A percentile compares a stretch with the other conserved stretches of the same genome.
Conservation (phyloP, 2,329 filamentous ascomycete species). For the Tricladium varicosporioides region DNA sequence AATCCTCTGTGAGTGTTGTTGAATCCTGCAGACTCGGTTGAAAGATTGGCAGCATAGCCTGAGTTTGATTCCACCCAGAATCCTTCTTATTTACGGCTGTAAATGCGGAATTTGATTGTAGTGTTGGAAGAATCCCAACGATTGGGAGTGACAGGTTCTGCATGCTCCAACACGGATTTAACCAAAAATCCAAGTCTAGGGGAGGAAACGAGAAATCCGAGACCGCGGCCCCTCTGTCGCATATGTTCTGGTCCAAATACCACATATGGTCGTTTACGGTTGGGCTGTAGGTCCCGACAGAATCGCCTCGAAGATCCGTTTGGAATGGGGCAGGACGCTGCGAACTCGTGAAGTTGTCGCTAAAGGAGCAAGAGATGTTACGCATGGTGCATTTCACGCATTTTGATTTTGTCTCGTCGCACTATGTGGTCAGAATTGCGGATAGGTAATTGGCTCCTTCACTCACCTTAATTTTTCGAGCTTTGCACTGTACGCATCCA, state of each 20-base stretch:
- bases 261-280: neutral
- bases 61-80: neutral
- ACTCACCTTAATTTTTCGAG: neutral
- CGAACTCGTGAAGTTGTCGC: neutral
- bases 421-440: neutral
- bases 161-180: neutral
- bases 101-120: neutral
- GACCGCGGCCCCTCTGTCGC: neutral
- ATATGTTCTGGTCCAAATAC: neutral
- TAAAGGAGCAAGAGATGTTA: neutral
- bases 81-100: neutral
- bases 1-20: neutral
- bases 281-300: neutral
- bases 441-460: neutral
- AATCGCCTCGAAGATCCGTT: neutral
- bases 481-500: neutral
- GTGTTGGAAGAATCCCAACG: neutral
- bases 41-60: neutral
- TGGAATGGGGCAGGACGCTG: neutral
- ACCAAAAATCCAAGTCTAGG: neutral
- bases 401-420: neutral
- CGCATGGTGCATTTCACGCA: neutral
- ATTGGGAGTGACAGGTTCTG: neutral
- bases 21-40: neutral
- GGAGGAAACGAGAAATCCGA: neutral